Conservation (phyloP, 106 monocot species). For the Alisma plantagoaquatica region DNA sequence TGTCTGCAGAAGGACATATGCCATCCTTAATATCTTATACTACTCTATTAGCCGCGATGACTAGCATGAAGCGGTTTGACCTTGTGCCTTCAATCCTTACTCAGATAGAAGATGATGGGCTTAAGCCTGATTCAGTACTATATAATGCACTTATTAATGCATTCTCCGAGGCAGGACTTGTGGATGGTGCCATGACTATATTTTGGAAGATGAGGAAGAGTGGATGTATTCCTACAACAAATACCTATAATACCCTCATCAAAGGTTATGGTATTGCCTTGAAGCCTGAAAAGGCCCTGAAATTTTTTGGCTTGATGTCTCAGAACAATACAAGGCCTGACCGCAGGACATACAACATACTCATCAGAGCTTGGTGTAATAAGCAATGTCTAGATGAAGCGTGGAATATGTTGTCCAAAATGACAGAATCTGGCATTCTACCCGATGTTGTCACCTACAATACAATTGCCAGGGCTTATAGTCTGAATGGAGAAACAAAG, state of each 20-base stretch:
- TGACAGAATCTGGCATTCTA: conserved; percentile 39
- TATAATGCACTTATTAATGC: conserved; percentile 90
- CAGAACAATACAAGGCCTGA: conserved; percentile 39
- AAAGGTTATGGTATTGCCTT: conserved; percentile 75
- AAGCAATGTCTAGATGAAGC: conserved; percentile 55
- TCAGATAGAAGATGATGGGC: conserved; percentile 41
- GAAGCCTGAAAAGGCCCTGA: conserved; percentile 60
- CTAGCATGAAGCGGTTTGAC: conserved; percentile 52
- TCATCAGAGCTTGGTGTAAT: conserved; percentile 89
- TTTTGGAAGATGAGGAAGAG: conserved; percentile 67
- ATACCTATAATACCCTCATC: conserved; percentile 88
- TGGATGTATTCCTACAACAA: conserved; percentile 59
- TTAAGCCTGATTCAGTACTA: conserved; percentile 72
- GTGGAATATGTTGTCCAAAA: conserved; percentile 59
- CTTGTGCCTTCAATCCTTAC: conserved; percentile 46
- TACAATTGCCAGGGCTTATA: conserved; percentile 73
- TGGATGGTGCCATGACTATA: conserved; percentile 63
- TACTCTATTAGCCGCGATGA: conserved; percentile 59
- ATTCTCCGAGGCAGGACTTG: conserved; percentile 67
- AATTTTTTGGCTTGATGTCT: conserved; percentile 60
- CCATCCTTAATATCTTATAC: conserved; percentile 82
- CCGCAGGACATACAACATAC: conserved; percentile 68
- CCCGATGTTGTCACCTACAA: conserved; percentile 91
- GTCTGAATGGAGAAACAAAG: conserved; percentile 63
- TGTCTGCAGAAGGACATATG: conserved; percentile 59